Evolutionary conservation across 2,329 filamentous ascomycete genomes (phyloP).

Genomic region (Trichoderma atrobrunneum): DNA sequence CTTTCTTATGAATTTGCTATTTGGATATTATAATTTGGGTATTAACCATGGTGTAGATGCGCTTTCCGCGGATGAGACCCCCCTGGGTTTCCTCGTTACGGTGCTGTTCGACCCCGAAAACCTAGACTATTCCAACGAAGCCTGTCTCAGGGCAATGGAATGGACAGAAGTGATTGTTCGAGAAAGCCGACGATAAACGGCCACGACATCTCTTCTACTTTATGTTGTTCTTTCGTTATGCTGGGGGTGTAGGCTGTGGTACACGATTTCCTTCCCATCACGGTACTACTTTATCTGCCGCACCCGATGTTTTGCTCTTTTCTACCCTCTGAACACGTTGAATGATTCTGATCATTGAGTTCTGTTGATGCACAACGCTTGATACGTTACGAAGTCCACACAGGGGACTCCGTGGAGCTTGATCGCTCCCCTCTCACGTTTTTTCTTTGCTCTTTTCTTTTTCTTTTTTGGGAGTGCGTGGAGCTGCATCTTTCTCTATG

Average conservation of each 20-base stretch:
- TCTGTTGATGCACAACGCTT: neutral
- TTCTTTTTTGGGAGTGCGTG: neutral
- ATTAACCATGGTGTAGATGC: neutral
- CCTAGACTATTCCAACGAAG: slow-evolving; percentile 26
- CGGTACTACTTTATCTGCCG: neutral
- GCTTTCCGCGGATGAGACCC: slow-evolving; percentile 21
- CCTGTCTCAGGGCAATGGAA: slow-evolving; percentile 29
- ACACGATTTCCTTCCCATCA: neutral
- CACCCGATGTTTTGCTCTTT: neutral
- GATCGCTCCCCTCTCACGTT: no score
- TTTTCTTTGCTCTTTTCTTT: no score
- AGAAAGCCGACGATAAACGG: slow-evolving; percentile 12
- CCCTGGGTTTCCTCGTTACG: slow-evolving; percentile 35
- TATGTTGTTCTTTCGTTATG: neutral
- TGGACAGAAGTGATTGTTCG: slow-evolving; percentile 27
- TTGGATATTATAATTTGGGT: neutral
- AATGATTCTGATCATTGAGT: neutral
- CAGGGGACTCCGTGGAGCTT: neutral
- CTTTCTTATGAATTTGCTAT: neutral
- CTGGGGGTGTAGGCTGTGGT: neutral
- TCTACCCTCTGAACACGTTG: neutral
- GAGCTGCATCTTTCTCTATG: neutral
- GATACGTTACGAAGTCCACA: neutral
- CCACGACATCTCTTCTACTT: neutral
- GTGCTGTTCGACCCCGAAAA: slow-evolving; percentile 35